These are phyloP conservation scores for Beauveria medogensis DNA, from an alignment of 2,329 filamentous ascomycete species.

Conservation along the genomic window DNA sequence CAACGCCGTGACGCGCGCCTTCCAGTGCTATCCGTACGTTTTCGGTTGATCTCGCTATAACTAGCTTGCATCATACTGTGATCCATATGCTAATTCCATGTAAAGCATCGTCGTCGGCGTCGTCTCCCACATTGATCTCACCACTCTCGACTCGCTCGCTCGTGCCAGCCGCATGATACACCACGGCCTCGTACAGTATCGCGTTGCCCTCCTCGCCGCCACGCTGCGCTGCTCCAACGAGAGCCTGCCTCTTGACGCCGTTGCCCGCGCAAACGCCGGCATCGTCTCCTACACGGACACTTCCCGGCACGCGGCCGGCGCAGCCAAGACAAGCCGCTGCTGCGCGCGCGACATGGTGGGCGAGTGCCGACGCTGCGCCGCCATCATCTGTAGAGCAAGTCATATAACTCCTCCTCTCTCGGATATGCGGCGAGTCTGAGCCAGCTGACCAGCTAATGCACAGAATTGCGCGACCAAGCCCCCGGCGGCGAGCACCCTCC, in stretches of 20 bases:
- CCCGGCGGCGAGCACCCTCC: constrained; percentile 58
- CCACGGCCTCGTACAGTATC: constrained; percentile 69
- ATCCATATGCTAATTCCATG: background rate
- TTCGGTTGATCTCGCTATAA: background rate
- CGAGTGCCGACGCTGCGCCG: constrained; percentile 70
- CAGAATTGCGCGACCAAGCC: constrained; percentile 89
- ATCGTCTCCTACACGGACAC: constrained; percentile 55
- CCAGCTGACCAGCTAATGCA: background rate
- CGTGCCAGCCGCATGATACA: constrained; percentile 75
- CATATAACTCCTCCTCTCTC: no score
- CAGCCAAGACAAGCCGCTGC: constrained; percentile 67
- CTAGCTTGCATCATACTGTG: background rate
- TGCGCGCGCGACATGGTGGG: constrained; percentile 85
- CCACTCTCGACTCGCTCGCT: constrained; percentile 76
- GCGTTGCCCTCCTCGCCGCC: constrained; percentile 60
- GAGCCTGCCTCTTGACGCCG: constrained; percentile 42
- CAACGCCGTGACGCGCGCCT: constrained; percentile 22
- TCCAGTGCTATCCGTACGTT: constrained; percentile 30
- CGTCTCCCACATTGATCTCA: constrained; percentile 73
- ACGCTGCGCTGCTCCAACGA: constrained; percentile 79
- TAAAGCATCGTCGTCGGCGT: constrained; percentile 58
- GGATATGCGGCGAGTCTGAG: no score
- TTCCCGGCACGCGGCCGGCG: constrained; percentile 35
- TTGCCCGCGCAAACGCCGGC: constrained; percentile 36
- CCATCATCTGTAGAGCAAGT: constrained; percentile 72